A percentile compares a stretch with the other conserved stretches of the same genome.
Evolutionary conservation across 75 land plant genomes (phyloP).

Genomic region (Picea glauca): DNA sequence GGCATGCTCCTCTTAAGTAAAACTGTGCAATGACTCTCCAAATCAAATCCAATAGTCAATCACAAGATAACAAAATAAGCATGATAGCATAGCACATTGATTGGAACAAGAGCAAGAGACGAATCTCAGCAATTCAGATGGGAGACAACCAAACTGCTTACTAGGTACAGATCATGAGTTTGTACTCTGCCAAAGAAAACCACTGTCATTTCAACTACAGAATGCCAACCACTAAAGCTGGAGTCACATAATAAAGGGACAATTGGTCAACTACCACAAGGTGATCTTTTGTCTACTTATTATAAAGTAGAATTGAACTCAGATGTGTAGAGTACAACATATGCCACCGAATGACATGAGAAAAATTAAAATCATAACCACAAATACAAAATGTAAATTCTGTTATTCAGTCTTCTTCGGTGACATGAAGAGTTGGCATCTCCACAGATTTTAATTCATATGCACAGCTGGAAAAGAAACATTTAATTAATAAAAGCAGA

Average conservation of each 20-base stretch:
- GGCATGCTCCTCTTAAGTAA: slow-evolving; percentile 47
- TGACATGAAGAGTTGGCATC: not conserved
- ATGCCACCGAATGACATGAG: no score
- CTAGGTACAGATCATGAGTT: no score
- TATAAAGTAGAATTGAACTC: no score
- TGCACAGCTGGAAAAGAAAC: not conserved
- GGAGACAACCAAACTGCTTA: not conserved
- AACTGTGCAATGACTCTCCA: slow-evolving; percentile 28
- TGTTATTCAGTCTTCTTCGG: not conserved
- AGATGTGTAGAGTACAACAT: not conserved
- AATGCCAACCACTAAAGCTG: no score
- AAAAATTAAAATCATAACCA: no score
- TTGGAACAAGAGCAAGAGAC: not conserved
- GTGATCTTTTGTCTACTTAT: no score
- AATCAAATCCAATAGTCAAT: not conserved
- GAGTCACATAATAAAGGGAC: not conserved
- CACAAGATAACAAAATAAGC: not conserved
- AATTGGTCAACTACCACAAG: no score
- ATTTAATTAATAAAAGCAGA: not conserved
- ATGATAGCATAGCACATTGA: not conserved
- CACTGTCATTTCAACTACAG: no score
- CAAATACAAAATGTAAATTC: slow-evolving; percentile 28
- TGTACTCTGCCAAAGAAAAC: no score
- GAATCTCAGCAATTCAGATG: not conserved
- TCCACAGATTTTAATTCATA: not conserved